These are phyloP conservation scores for Ceriops tagal DNA, from an alignment of 345 rosid genomes.

Conservation along the genomic window DNA sequence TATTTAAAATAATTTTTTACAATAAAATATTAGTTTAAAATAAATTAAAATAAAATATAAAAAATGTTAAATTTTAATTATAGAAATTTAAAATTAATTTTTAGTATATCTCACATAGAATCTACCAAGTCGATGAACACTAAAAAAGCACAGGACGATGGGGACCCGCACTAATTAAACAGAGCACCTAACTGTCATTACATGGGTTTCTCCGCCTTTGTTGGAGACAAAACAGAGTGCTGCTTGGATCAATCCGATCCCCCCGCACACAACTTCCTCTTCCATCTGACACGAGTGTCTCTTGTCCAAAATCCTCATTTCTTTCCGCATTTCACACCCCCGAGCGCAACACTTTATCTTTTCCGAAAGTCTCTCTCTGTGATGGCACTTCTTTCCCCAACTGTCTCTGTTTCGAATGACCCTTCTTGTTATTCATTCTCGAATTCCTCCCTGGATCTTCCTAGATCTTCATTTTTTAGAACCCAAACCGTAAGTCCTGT, in stretches of 20 bases:
- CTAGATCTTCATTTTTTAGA: not conserved
- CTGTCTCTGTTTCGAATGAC: conserved; percentile 11
- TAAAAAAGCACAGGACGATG: no score
- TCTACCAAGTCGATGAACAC: no score
- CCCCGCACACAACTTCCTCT: not conserved
- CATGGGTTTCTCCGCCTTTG: conserved; percentile 19
- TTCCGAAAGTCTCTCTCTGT: not conserved
- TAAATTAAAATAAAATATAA: no score
- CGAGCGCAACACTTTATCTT: not conserved
- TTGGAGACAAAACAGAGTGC: conserved; percentile 10
- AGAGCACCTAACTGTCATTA: not conserved
- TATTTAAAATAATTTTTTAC: no score
- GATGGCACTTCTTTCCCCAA: conserved; percentile 9
- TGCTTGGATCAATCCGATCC: not conserved
- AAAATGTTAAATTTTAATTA: no score
- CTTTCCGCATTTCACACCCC: not conserved
- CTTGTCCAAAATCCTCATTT: not conserved
- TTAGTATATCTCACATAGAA: no score
- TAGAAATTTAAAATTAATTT: no score
- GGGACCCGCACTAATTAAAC: not conserved
- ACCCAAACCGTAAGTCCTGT: conserved; percentile 3
- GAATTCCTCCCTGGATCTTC: not conserved
- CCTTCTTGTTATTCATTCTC: not conserved
- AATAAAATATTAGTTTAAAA: no score
- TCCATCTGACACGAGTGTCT: not conserved